Evolutionary conservation across 1,284 basidiomycete species (phyloP), one percentile per base, ranked within the genome.

Genomic region (Heliocybe sulcata): DNA sequence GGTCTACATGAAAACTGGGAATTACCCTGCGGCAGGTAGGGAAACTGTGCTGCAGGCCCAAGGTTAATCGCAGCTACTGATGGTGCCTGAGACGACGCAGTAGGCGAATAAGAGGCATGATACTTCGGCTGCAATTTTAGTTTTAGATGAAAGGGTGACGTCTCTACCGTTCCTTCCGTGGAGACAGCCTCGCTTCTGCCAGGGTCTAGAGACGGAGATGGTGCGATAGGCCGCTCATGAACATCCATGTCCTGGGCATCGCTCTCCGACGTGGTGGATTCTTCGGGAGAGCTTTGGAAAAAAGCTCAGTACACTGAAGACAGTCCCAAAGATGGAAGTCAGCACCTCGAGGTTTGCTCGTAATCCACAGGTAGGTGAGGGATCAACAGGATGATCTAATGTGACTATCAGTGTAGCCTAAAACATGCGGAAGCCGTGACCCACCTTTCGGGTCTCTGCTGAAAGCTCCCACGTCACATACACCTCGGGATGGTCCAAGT

Each of bases 1-100:
- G 82, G 81, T 22, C 87, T 79, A 60, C 80, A 83, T 2, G 85
- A 87, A 58, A 82, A 80, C 38, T 73, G 63, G 3, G 53, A 23
- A 45, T 47, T 20, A 50, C 64, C 64, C 12, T 72, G 74, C 2
- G 79, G 79, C 12, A 83, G 69, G 63, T 77, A 85, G 3, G 83
- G 83, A 31, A 66, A 63, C 47, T 69, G 72, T 0, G 76, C 76
- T 27, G 78, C 72, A 2, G 85, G 81, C 0, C 80, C 81, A 4
- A 81, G 47, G 23, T 26, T 49, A 16, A 22, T 3, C 11, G 47
- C 12, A 16, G 47, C 27, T 3, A 29, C n/a, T 8, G 47, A 49
- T 26, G 10, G 23, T 14, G 47, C 23, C 22, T 29, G 47, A 29
- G 47, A 26, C 6, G 22, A 49, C 14, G 47, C 27, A 49, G 47